Evolutionary conservation across 257 asterid genomes (phyloP).

Genomic region (Gentiana macrophylla): DNA sequence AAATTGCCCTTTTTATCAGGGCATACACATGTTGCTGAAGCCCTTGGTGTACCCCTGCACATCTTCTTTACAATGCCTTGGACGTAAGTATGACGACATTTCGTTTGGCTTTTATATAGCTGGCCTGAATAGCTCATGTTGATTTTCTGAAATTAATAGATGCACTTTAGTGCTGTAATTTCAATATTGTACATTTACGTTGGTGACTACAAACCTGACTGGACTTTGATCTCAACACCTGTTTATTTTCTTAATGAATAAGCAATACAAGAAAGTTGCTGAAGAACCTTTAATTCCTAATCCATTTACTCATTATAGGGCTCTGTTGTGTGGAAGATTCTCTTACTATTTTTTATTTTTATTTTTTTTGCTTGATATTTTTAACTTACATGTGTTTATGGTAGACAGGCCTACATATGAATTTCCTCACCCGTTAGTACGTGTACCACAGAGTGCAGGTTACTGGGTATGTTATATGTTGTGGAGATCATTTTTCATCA

Average conservation of each 20-base stretch:
- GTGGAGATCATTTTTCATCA: conserved; percentile 6
- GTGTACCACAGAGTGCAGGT: conserved; percentile 98
- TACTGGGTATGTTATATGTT: conserved; percentile 64
- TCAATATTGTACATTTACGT: too few relatives aligned
- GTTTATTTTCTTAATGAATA: too few relatives aligned
- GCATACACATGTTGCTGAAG: conserved; percentile 95
- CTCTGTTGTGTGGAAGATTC: too few relatives aligned
- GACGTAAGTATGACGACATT: conserved; percentile 56
- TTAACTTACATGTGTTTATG: conserved; percentile 16
- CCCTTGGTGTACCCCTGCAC: conserved; percentile 95
- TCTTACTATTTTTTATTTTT: too few relatives aligned
- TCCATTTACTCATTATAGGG: too few relatives aligned
- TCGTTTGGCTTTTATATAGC: neutral
- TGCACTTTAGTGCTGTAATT: too few relatives aligned
- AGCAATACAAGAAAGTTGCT: too few relatives aligned
- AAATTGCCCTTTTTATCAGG: conserved; percentile 38
- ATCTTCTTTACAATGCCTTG: conserved; percentile 99
- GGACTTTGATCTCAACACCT: too few relatives aligned
- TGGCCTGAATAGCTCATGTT: too few relatives aligned
- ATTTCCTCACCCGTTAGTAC: conserved; percentile 97
- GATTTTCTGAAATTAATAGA: too few relatives aligned
- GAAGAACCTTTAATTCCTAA: too few relatives aligned
- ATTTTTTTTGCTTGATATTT: neutral
- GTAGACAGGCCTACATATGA: conserved; percentile 92
- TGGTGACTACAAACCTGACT: too few relatives aligned